Conservation (phyloP, 2,329 filamentous ascomycete genomes). For the Cladobotryum mycophilum region DNA sequence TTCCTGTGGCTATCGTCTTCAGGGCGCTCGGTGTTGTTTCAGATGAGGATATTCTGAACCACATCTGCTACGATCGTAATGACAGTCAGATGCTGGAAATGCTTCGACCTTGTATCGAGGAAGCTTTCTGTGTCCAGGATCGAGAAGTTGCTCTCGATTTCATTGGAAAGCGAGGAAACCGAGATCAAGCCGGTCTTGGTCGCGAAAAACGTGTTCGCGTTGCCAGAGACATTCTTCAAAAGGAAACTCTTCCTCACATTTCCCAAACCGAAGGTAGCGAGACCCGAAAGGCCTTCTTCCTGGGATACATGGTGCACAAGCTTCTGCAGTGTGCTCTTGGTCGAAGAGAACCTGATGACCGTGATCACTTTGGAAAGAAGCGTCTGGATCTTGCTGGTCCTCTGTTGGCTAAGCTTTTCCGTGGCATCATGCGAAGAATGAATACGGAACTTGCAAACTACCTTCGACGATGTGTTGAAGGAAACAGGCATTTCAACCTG, state of each 20-base stretch:
- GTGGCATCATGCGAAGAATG: slow-evolving; percentile 82
- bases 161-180: slow-evolving; percentile 85
- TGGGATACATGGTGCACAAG: slow-evolving; percentile 98
- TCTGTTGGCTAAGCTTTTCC: slow-evolving; percentile 92
- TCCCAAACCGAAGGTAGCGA: slow-evolving; percentile 92
- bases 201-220: slow-evolving; percentile 86
- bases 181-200: slow-evolving; percentile 54
- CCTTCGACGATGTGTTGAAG: slow-evolving; percentile 86
- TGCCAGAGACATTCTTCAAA: slow-evolving; percentile 90
- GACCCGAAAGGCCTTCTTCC: slow-evolving; percentile 93
- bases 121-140: slow-evolving; percentile 94
- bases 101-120: slow-evolving; percentile 93
- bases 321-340: slow-evolving; percentile 89
- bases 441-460: slow-evolving; percentile 88
- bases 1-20: slow-evolving; percentile 94
- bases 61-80: slow-evolving; percentile 92
- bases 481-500: slow-evolving; percentile 81
- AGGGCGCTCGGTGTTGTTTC: slow-evolving; percentile 92
- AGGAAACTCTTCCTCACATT: slow-evolving; percentile 94
- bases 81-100: slow-evolving; percentile 98
- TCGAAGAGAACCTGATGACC: slow-evolving; percentile 88
- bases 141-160: slow-evolving; percentile 90
- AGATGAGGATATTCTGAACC: slow-evolving; percentile 95
- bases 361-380: slow-evolving; percentile 99
- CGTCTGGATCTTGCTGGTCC: slow-evolving; percentile 91